Percentiles rank a stretch among this genome's conserved stretches.
phyloP scores from a whole-genome alignment of 2,329 filamentous ascomycete species.

The Plenodomus lindquistii region DNA sequence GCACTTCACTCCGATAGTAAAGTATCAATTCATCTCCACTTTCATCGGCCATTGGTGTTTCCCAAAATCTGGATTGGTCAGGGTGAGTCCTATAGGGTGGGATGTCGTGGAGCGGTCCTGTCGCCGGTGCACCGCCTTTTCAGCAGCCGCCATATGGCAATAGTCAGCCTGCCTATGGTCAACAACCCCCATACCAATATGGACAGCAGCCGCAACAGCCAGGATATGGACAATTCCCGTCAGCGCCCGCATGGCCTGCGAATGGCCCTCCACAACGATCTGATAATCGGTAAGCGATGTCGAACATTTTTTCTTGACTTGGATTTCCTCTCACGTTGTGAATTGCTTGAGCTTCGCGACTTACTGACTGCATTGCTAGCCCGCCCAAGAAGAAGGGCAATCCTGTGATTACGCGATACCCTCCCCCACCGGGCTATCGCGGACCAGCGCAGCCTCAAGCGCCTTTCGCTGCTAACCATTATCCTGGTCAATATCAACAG shows the following conservation, averaged over 20 bases:
- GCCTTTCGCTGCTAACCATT: conserved; percentile 30
- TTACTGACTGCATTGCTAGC: conserved; percentile 25
- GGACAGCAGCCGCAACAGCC: conserved; percentile 39
- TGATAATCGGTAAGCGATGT: conserved; percentile 37
- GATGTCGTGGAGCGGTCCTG: conserved; percentile 45
- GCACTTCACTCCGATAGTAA: conserved; percentile 4
- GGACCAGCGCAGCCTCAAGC: conserved; percentile 39
- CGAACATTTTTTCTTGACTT: neutral
- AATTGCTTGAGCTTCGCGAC: neutral
- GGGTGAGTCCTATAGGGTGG: conserved; percentile 7
- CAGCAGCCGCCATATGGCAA: conserved; percentile 37
- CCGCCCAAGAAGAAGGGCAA: conserved; percentile 52
- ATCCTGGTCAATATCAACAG: conserved; percentile 31
- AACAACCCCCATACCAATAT: conserved; percentile 35
- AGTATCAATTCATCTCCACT: conserved; percentile 4
- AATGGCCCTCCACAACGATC: conserved; percentile 26
- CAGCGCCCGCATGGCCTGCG: conserved; percentile 27
- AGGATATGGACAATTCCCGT: conserved; percentile 35
- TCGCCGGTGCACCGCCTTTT: conserved; percentile 38
- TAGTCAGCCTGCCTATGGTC: conserved; percentile 30
- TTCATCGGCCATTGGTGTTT: neutral
- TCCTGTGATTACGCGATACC: conserved; percentile 55
- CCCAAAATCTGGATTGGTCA: conserved; percentile 4
- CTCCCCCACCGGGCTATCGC: conserved; percentile 54
- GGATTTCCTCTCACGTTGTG: neutral